Evolutionary conservation across 805 yeast genomes (phyloP), one percentile per base, ranked within the genome.

Genomic region (Saccharomyces mikatae): DNA sequence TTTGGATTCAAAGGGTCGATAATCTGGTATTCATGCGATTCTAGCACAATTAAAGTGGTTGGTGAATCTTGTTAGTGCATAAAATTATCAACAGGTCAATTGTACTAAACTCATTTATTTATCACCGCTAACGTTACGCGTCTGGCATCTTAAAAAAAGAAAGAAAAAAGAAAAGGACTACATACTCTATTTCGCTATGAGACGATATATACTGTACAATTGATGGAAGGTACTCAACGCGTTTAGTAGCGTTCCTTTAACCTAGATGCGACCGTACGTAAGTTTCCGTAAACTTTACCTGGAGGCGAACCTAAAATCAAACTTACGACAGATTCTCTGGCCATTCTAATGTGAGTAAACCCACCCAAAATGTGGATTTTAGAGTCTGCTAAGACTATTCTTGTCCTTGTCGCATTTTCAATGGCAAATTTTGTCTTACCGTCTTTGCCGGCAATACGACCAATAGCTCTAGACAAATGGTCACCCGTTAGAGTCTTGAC

Each of bases 361-460:
- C 99, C 99, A 50, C 99, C 99, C 52, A 94, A 77, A 58, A 94
- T 94, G 71, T 94, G 99, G 65, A 94, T 91, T 71, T 92, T 94
- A 48, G 95, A 82, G 72, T 94, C 99, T 0, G 99, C 99, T 61
- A 94, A 78, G 27, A 94, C 99, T 47, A 94, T 91, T 77, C 99
- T 86, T 11, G 99, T 94, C 75, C 98, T 83, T 24, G 98, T 92
- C 17, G 99, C 97, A 68, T 94, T 94, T 74, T 94, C 99, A 67
- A 94, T 94, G 31, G 99, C 97, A 71, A 92, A 94, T 75, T 92
- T 94, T 58, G 98, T 94, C 74, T 91, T 92, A 68, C 99, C 99
- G 69, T 94, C 99, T 69, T 94, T 95, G 72, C 99, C 99, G 13
- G 99, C 99, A 72, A 94, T 94, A 80, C 99, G 89, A 67, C 99